Conservation (phyloP, 2,329 filamentous ascomycete species). For the Aspergillus arachidicola region DNA sequence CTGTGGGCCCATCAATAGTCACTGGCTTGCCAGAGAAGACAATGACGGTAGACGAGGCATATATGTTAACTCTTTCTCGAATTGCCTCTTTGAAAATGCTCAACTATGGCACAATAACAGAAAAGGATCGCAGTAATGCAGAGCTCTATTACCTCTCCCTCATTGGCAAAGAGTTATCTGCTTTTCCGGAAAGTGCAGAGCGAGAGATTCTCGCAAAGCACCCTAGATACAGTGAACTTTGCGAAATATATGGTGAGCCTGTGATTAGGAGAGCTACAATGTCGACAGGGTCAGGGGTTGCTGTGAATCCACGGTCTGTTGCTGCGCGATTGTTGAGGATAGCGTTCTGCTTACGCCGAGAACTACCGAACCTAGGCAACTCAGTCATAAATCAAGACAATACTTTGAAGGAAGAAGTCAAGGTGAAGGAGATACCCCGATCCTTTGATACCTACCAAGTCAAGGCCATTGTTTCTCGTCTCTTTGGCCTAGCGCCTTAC, state of each 20-base stretch:
- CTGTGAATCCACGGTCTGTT: slow-evolving; percentile 74
- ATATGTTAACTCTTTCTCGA: slow-evolving; percentile 84
- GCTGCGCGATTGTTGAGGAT: slow-evolving; percentile 73
- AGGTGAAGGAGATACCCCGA: slow-evolving; percentile 65
- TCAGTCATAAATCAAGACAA: background rate
- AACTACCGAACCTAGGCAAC: background rate
- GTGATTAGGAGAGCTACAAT: slow-evolving; percentile 59
- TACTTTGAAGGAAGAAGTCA: slow-evolving; percentile 15
- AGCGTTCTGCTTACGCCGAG: slow-evolving; percentile 57
- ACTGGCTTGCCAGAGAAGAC: slow-evolving; percentile 43
- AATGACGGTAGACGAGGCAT: slow-evolving; percentile 71
- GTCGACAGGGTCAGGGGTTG: slow-evolving; percentile 22
- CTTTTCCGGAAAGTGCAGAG: slow-evolving; percentile 45
- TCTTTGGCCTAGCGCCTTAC: slow-evolving; percentile 69
- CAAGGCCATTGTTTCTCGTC: slow-evolving; percentile 72
- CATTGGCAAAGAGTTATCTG: slow-evolving; percentile 73
- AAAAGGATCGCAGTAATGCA: slow-evolving; percentile 78
- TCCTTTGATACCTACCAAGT: slow-evolving; percentile 80
- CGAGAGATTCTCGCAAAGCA: slow-evolving; percentile 63
- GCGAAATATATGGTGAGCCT: slow-evolving; percentile 73
- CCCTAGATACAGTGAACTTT: slow-evolving; percentile 73
- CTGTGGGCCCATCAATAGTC: slow-evolving; percentile 34
- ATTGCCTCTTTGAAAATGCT: slow-evolving; percentile 68
- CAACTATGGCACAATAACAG: slow-evolving; percentile 62
- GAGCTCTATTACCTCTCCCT: slow-evolving; percentile 91